Base-by-base conservation (phyloP, 1,284 basidiomycete genomes). In the Puccinia horiana region DNA sequence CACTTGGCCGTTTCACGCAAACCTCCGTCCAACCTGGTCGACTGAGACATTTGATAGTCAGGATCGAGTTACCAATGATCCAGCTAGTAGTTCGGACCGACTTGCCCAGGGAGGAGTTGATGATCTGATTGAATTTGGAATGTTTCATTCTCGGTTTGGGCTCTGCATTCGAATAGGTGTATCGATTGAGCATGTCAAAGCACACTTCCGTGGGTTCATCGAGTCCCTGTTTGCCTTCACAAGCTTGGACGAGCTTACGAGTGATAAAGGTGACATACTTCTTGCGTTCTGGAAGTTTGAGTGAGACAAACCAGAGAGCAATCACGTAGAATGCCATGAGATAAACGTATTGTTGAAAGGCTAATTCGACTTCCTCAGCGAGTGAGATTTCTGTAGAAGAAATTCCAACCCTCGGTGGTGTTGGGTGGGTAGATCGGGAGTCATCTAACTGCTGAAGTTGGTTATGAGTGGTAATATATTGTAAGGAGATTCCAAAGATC, bases 121-220 rank as follows among this genome's bases (percentile, higher is more conserved):
- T 23, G 85, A 84, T 87, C 88, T 88, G 82, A 90, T 87, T 83
- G 89, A 86, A 65, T 95, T 92, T 84, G 90, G 91, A 82, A 98
- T 89, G 83, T 93, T 90, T 0, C 58, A 90, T 90, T 0, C 93
- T 91, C 0, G 96, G 95, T 74, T 94, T 91, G 0, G 96, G 94
- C 85, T 98, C 95, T 18, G 95, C 95, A 84, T 93, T 96, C 32
- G 93, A 94, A 86, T 96, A 98, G 0, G 96, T 93, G 86, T 97
- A 98, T 23, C 97, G 90, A 26, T 95, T 93, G 9, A 99, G 90
- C 93, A 96, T 99, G 87, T 99, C 97, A 86, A 99, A 96, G 86
- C 95, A 97, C 32, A 98, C 96, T 87, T 98, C 94, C 0, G 95
- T 95, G 69, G 93, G 92, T 84, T 94, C 94, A 86, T 98, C 95